phyloP scores from a whole-genome alignment of 129 eudicot species.

The Heracleum sosnowskyi region DNA sequence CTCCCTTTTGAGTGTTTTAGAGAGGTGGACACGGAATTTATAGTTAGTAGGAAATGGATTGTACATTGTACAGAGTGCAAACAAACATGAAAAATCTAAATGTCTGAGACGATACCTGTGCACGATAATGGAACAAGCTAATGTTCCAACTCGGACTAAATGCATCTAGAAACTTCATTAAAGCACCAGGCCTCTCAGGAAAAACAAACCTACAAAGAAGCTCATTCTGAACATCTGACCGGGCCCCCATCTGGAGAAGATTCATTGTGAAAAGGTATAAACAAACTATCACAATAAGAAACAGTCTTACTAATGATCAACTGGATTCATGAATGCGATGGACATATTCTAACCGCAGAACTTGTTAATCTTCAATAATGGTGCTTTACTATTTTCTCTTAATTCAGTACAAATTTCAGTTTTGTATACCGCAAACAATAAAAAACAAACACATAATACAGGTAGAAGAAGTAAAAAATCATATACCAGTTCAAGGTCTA shows the following conservation, averaged over 20 bases:
- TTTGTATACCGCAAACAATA: neutral
- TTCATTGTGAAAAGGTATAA: neutral
- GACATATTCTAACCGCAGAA: neutral
- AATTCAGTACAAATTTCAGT: neutral
- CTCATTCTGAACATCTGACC: constrained; percentile 70
- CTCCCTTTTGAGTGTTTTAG: constrained; percentile 44
- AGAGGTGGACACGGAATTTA: neutral
- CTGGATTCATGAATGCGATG: neutral
- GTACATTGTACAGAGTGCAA: neutral
- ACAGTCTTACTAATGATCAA: neutral
- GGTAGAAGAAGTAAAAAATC: neutral
- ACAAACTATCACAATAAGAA: neutral
- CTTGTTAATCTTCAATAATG: neutral
- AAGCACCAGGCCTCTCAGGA: constrained; percentile 93
- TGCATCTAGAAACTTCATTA: constrained; percentile 81
- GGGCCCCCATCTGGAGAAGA: constrained; percentile 76
- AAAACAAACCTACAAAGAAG: constrained; percentile 82
- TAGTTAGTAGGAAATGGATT: neutral
- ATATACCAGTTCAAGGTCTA: neutral
- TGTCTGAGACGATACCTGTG: constrained; percentile 47
- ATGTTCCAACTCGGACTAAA: constrained; percentile 97
- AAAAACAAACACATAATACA: neutral
- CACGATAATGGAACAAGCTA: constrained; percentile 93
- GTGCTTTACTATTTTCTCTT: neutral
- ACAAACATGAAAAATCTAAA: neutral